Evolutionary conservation across 2,329 filamentous ascomycete genomes (phyloP), one percentile per base, ranked within the genome.

Genomic region (Microdochium bolleyi): DNA sequence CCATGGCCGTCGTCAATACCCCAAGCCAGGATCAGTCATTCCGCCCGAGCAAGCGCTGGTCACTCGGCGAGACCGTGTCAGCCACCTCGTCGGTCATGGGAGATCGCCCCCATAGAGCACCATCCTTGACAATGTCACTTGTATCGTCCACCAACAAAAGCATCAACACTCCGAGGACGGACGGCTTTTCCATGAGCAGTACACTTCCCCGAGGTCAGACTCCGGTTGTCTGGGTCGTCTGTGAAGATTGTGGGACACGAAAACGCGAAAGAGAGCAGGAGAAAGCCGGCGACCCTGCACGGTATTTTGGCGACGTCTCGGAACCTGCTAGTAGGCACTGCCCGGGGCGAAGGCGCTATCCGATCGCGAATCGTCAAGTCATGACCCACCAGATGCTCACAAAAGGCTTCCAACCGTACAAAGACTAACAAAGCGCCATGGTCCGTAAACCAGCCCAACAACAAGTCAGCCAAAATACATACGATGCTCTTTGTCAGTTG

Each of bases 341-440:
- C 38, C 57, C 53, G n/a, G 60, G 60, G 24, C 60, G 61, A 27
- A 58, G 59, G 56, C 61, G 61, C 32, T 56, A 64, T 30, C 63
- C 61, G 11, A 53, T 63, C 11, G 58, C 59, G 49, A 64, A 61
- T 41, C 62, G 63, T 30, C 61, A 64, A 55, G 59, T 63, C 32
- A 62, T 64, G 60, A 65, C 62, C 2, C 61, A 64, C 51, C 62
- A 65, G 52, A 65, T 65, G 51, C 49, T 64, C 21, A 64, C 63
- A 3, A 61, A 64, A 38, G 62, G 63, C 8, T 63, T 62, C 30
- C 60, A 64, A 21, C 61, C 59, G 48, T 62, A 27, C 48, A 30
- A 30, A 16, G 24, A 30, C 24, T 27, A 30, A 21, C 16, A 13
- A 8, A 22, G 24, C n/a, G n/a, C n/a, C n/a, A n/a, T n/a, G n/a